Percentiles rank a stretch among this genome's conserved stretches.
These are phyloP conservation scores for Aureobasidium vineae DNA, from an alignment of 2,329 filamentous ascomycete species.

Conservation along the genomic window DNA sequence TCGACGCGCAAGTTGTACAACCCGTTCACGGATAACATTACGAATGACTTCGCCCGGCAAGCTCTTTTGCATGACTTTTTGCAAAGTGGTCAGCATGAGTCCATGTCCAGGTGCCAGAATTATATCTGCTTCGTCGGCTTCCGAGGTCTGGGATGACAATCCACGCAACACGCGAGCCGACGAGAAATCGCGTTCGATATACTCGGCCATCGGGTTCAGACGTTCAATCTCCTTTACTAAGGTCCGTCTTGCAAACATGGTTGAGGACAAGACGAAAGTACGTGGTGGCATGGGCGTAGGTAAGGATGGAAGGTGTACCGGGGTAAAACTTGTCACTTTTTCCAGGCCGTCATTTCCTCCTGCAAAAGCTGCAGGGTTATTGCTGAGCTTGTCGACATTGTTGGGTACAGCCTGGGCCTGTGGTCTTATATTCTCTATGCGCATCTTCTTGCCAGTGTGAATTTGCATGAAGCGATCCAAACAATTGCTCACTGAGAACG, in stretches of 20 bases:
- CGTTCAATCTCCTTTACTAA: slow-evolving; percentile 54
- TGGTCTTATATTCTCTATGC: not conserved
- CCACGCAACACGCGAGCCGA: slow-evolving; percentile 29
- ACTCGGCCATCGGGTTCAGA: slow-evolving; percentile 50
- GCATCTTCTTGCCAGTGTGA: slow-evolving; percentile 38
- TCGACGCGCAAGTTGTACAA: slow-evolving; percentile 54
- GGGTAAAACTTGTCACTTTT: not conserved
- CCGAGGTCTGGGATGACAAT: slow-evolving; percentile 3
- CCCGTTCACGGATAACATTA: slow-evolving; percentile 53
- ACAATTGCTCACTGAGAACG: slow-evolving; percentile 45
- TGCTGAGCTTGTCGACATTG: not conserved
- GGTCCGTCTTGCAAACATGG: slow-evolving; percentile 45
- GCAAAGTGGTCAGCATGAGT: slow-evolving; percentile 67
- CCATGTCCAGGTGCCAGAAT: slow-evolving; percentile 67
- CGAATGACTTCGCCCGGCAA: slow-evolving; percentile 59
- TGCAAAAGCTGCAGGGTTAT: not conserved
- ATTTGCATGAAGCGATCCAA: slow-evolving; percentile 54
- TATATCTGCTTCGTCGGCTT: slow-evolving; percentile 64
- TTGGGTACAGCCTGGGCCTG: not conserved
- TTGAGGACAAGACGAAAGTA: slow-evolving; percentile 55
- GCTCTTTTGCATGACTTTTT: slow-evolving; percentile 69
- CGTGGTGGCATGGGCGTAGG: slow-evolving; percentile 30
- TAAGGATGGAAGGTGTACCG: slow-evolving; percentile 17
- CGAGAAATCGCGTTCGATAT: slow-evolving; percentile 62
- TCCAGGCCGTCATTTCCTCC: not conserved